These are phyloP conservation scores for Blakeslea trispora DNA, from an alignment of 371 early-diverging fungal genomes.

Conservation along the genomic window DNA sequence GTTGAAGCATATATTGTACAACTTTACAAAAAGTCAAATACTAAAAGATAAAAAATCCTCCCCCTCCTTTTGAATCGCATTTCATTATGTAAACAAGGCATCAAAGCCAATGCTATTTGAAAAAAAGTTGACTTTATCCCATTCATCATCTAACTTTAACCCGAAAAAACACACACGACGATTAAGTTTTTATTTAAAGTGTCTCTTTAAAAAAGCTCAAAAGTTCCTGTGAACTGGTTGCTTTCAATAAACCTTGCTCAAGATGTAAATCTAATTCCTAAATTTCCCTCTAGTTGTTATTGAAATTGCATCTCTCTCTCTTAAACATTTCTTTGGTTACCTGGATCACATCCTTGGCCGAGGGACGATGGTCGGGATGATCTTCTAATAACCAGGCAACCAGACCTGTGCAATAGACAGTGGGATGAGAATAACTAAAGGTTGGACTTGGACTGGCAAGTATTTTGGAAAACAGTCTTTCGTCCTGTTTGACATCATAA, in stretches of 20 bases:
- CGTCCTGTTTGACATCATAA: slow-evolving; percentile 42
- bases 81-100: no score
- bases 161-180: no score
- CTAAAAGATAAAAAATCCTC: no score
- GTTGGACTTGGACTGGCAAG: slow-evolving; percentile 47
- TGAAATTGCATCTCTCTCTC: neutral
- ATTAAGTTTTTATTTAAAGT: no score
- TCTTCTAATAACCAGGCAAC: slow-evolving; percentile 55
- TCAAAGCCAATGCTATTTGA: no score
- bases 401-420: slow-evolving; percentile 46
- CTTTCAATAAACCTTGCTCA: slow-evolving; percentile 36
- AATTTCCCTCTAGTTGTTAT: neutral
- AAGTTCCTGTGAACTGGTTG: slow-evolving; percentile 31
- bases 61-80: no score
- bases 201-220: slow-evolving; percentile 34
- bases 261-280: slow-evolving; percentile 49
- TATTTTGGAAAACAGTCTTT: slow-evolving; percentile 37
- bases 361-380: slow-evolving; percentile 38
- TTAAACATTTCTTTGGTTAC: slow-evolving; percentile 16
- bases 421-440: slow-evolving; percentile 47
- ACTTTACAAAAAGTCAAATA: no score
- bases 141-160: no score
- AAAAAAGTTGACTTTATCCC: no score
- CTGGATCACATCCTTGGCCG: slow-evolving; percentile 41
- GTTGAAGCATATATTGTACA: no score